Evolutionary conservation across 768 basidiomycete genomes (phyloP), one percentile per base, ranked within the genome.

Genomic region (Omphalotus guepiniiformis): DNA sequence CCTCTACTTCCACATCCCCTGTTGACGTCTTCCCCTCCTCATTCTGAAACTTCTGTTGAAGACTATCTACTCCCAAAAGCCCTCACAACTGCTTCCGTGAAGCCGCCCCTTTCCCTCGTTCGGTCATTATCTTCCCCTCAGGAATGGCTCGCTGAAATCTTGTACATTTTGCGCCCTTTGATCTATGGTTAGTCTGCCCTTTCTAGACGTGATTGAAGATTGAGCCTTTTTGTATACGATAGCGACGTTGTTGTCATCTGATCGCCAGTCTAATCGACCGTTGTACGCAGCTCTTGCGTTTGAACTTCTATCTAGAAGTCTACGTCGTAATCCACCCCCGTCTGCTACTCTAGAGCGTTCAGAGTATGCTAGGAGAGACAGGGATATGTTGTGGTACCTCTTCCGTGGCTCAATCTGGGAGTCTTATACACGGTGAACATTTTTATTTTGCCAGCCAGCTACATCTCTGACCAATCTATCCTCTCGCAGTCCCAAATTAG

Each of bases 351-450:
- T 89, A 28, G 87, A 91, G 63, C 75, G 85, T 40, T 66, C 78
- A 12, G 92, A 94, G 59, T 88, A 94, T 56, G 86, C 89, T 12
- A 75, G 79, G 45, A 73, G 91, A 55, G 93, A 96, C 63, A 76
- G 82, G 43, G 85, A 89, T 55, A 75, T 95, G 52, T 59, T 87
- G 8, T 90, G 85, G 83, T 92, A 93, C 60, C 75, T 94, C 36
- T 66, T 95, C 51, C 83, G 90, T 34, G 93, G 92, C 16, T 81
- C 86, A 16, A 79, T 94, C 42, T 96, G 93, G 93, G 70, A 81
- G 49, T 70, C 75, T 8, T 91, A 81, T 67, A 90, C 89, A 30
- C 70, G 79, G 89, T 85, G 51, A 47, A 73, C 54, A 25, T 19
- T 40, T 29, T 35, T 39, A 32, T 54, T 3, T 48, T 28, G 9